A percentile compares a stretch with the other conserved stretches of the same genome.
phyloP scores from a whole-genome alignment of 352 stramenopile species.

The Aphanomyces invadans region DNA sequence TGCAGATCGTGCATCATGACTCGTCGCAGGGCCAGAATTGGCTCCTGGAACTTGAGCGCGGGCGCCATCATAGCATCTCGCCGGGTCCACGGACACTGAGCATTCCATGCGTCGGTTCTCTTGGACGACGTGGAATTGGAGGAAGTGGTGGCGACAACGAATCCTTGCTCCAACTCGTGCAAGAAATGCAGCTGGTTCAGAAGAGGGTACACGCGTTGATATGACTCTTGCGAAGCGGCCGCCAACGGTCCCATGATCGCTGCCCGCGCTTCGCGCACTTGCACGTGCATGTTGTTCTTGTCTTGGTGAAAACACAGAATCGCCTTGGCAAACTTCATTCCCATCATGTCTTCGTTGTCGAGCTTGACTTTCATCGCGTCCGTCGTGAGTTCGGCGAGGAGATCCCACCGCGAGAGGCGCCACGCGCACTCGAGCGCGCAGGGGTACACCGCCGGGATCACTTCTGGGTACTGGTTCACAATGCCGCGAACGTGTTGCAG shows the following conservation, averaged over 20 bases:
- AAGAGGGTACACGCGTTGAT: constrained; percentile 65
- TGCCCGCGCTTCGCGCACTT: constrained; percentile 47
- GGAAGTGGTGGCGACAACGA: constrained; percentile 36
- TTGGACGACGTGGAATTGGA: neutral
- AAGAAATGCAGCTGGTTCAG: constrained; percentile 72
- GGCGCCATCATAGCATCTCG: constrained; percentile 63
- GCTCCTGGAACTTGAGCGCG: constrained; percentile 77
- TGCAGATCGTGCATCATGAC: constrained; percentile 34
- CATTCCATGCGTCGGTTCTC: constrained; percentile 31
- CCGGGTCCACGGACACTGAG: constrained; percentile 57
- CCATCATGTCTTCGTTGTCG: constrained; percentile 11
- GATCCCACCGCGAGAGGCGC: constrained; percentile 76
- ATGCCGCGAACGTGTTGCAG: constrained; percentile 85
- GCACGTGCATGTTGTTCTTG: constrained; percentile 19
- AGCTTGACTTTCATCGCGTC: constrained; percentile 24
- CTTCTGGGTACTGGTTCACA: constrained; percentile 63
- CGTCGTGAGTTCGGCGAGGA: constrained; percentile 63
- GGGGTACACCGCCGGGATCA: constrained; percentile 71
- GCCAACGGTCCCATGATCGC: constrained; percentile 65
- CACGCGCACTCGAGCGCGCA: constrained; percentile 78
- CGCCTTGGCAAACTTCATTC: constrained; percentile 9
- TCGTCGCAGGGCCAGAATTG: constrained; percentile 71
- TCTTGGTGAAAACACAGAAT: constrained; percentile 17
- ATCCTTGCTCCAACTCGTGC: constrained; percentile 64
- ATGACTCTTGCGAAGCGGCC: constrained; percentile 64